Percentiles rank a stretch among this genome's conserved stretches.
phyloP scores from a whole-genome alignment of 2,329 filamentous ascomycete species.

The Ophiosphaerella herpotricha region DNA sequence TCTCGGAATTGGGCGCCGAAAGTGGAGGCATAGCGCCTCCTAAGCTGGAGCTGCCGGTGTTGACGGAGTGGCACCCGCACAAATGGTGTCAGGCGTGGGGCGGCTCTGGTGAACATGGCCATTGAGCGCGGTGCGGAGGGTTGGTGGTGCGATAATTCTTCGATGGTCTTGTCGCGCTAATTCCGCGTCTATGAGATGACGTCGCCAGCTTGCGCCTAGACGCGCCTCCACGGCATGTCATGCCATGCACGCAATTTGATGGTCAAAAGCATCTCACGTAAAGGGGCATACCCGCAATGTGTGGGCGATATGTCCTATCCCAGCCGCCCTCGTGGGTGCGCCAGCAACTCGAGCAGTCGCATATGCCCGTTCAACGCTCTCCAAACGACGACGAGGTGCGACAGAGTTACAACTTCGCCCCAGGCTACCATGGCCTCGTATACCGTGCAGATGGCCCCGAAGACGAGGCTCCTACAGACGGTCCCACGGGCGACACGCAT shows the following conservation, averaged over 20 bases:
- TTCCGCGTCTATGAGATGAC: slow-evolving; percentile 42
- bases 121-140: slow-evolving; percentile 12
- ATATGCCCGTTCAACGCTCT: slow-evolving; percentile 73
- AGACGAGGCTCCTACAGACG: slow-evolving; percentile 41
- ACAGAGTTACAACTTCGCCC: slow-evolving; percentile 91
- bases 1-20: slow-evolving; percentile 33
- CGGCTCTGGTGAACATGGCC: slow-evolving; percentile 45
- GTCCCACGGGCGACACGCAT: slow-evolving; percentile 48
- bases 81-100: slow-evolving; percentile 24
- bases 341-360: slow-evolving; percentile 71
- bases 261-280: too few species aligned
- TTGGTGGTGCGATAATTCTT: slow-evolving; percentile 28
- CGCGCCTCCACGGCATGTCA: slow-evolving; percentile 14
- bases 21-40: slow-evolving; percentile 34
- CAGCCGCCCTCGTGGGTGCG: slow-evolving; percentile 79
- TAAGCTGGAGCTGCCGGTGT: slow-evolving; percentile 22
- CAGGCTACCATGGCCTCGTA: slow-evolving; percentile 81
- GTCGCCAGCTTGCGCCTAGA: slow-evolving; percentile 33
- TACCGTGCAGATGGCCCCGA: slow-evolving; percentile 77
- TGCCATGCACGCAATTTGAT: too few species aligned
- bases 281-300: slow-evolving; percentile 55
- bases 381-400: slow-evolving; percentile 72
- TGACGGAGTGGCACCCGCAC: slow-evolving; percentile 13
- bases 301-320: slow-evolving; percentile 66
- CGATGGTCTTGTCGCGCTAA: slow-evolving; percentile 24